Evolutionary conservation across 2,329 filamentous ascomycete species (phyloP), one percentile per base, ranked within the genome.

Genomic region (Ophioceras dolichostomum): DNA sequence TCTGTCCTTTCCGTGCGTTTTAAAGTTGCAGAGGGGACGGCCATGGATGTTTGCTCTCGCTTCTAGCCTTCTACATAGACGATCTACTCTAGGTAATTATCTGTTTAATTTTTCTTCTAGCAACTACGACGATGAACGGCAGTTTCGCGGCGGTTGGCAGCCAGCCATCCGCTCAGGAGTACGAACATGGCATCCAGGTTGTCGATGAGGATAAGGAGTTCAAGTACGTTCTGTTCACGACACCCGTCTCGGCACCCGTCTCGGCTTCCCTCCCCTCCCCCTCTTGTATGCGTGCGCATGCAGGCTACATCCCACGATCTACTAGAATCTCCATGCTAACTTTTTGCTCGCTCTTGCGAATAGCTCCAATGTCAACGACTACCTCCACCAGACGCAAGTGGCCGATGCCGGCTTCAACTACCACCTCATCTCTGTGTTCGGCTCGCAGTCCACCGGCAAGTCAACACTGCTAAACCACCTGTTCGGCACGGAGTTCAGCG

Each of bases 361-460:
- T 52, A 94, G 86, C 61, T 62, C 75, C 40, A 76, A 84, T 52
- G 67, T 98, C 51, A 81, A 79, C 52, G 75, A 78, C 41, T 98
- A 98, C 59, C 76, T 98, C 48, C 72, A 75, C 47, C 65, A 78
- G 46, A 84, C 87, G 57, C 71, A 83, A 52, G 78, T 94, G 49
- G 83, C 86, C 48, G 78, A 84, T 43, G 79, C 88, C 45, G 91
- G 91, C 54, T 98, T 98, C 75, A 94, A 96, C 66, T 98, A 98
- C 65, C 91, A 98, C 62, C 76, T 98, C 55, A 95, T 98, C 56
- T 95, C 89, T 52, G 91, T 98, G 53, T 98, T 98, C 59, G 91
- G 91, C 31, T 96, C 89, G 40, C 91, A 98, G 68, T 96, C 91
- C 17, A 98, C 91, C 26, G 91, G 91, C 49, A 98, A 98, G 66